Evolutionary conservation across 371 early-diverging fungal species (phyloP).

Genomic region (Entomophthora muscae): DNA sequence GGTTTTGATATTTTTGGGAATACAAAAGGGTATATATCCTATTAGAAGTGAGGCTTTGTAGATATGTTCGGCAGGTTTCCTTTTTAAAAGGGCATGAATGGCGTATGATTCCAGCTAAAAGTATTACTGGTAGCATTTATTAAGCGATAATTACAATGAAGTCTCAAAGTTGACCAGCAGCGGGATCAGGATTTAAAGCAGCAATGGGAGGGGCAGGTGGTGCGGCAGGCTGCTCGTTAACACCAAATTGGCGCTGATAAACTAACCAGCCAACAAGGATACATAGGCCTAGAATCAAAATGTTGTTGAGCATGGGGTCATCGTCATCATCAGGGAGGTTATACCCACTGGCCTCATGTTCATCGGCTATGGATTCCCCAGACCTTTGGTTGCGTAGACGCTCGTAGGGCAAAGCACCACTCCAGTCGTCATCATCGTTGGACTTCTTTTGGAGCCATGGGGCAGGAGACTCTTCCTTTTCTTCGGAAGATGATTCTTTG

Average conservation of each 20-base stretch:
- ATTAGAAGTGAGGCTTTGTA: no score
- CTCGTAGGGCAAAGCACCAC: neutral
- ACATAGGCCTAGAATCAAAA: constrained; percentile 33
- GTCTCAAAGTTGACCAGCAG: neutral
- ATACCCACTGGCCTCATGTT: neutral
- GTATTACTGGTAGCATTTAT: no score
- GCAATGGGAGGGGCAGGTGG: neutral
- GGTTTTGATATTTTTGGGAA: no score
- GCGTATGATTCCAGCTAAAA: no score
- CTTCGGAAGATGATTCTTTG: neutral
- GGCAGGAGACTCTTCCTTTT: neutral
- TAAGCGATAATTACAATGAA: no score
- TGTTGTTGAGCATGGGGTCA: constrained; percentile 9
- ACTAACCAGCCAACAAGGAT: constrained; percentile 37
- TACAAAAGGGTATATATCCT: no score
- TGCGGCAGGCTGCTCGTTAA: neutral
- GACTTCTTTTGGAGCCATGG: neutral
- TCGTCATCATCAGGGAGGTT: constrained; percentile 2
- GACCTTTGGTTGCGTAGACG: neutral
- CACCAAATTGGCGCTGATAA: constrained; percentile 28
- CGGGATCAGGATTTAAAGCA: neutral
- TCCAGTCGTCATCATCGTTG: neutral
- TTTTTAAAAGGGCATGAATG: no score
- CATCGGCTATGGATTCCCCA: neutral
- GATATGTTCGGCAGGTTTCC: no score